phyloP scores from a whole-genome alignment of 257 asterid species.

The Nicotiana obtusifolia region DNA sequence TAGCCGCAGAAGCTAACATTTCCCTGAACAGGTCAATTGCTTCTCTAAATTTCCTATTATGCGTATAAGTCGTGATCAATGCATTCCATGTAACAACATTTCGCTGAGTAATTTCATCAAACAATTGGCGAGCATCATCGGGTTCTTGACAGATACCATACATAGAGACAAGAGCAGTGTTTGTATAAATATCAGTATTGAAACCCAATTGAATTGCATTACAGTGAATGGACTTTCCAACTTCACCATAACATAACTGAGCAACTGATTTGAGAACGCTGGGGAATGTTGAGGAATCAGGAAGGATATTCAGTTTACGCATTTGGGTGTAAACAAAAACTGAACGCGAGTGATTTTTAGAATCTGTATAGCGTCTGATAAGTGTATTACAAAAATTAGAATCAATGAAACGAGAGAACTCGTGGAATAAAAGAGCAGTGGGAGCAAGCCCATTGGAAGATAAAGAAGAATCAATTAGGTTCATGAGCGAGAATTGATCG shows the following conservation, averaged over 20 bases:
- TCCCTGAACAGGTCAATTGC: slow-evolving; percentile 24
- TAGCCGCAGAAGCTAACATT: slow-evolving; percentile 19
- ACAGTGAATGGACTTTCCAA: slow-evolving; percentile 23
- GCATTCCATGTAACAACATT: slow-evolving; percentile 32
- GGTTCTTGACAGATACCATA: background rate
- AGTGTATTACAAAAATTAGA: background rate
- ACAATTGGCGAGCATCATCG: slow-evolving; percentile 17
- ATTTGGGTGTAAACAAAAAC: slow-evolving; percentile 21
- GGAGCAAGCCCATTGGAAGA: background rate
- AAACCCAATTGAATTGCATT: slow-evolving; percentile 19
- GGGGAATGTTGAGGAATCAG: slow-evolving; percentile 25
- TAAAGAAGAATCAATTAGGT: slow-evolving; percentile 2
- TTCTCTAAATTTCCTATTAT: slow-evolving; percentile 22
- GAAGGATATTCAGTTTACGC: slow-evolving; percentile 19
- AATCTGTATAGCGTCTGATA: slow-evolving; percentile 13
- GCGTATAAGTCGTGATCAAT: slow-evolving; percentile 29
- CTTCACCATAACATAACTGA: background rate
- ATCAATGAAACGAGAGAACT: slow-evolving; percentile 2
- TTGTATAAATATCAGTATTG: slow-evolving; percentile 17
- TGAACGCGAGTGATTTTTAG: background rate
- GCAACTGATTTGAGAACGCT: slow-evolving; percentile 23
- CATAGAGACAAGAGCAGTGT: slow-evolving; percentile 4
- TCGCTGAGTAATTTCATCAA: slow-evolving; percentile 22
- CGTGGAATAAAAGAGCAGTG: background rate
- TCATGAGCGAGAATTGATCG: background rate